Conservation (phyloP, 2,329 filamentous ascomycete species). For the Pestalotiopsis sp. region DNA sequence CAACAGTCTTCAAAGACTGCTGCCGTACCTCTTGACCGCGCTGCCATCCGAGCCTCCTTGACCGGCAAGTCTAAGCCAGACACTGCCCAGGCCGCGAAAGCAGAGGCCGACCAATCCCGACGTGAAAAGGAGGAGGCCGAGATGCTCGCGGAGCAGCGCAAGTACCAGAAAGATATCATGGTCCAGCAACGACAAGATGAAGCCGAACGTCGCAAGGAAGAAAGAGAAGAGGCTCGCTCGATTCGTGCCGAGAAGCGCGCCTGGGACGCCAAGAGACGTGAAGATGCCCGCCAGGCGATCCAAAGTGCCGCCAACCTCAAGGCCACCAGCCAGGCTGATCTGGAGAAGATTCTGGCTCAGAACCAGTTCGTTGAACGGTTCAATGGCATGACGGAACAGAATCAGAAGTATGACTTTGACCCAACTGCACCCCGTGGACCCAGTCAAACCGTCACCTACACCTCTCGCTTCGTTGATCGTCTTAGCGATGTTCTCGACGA, state of each 20-base stretch:
- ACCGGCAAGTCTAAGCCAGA: neutral
- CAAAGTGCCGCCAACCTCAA: neutral
- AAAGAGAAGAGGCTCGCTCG: neutral
- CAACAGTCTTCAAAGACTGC: neutral
- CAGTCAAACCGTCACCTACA: constrained; percentile 12
- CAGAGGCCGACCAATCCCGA: neutral
- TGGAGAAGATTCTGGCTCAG: neutral
- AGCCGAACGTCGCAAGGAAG: neutral
- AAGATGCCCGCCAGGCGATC: neutral
- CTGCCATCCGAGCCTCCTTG: neutral
- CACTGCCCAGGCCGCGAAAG: neutral
- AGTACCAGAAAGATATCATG: neutral
- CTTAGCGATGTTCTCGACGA: constrained; percentile 1
- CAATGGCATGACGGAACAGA: neutral
- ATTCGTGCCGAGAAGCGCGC: neutral
- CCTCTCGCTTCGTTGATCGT: constrained; percentile 3
- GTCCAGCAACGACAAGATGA: neutral
- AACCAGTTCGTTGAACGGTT: neutral
- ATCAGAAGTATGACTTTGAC: neutral
- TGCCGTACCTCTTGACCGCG: neutral
- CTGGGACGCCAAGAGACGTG: neutral
- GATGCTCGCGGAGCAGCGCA: neutral
- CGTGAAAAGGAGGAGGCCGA: neutral
- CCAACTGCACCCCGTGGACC: neutral
- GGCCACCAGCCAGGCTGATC: neutral